Evolutionary conservation across 179 eudicot species (phyloP).

Genomic region (Beta macrorhiza): DNA sequence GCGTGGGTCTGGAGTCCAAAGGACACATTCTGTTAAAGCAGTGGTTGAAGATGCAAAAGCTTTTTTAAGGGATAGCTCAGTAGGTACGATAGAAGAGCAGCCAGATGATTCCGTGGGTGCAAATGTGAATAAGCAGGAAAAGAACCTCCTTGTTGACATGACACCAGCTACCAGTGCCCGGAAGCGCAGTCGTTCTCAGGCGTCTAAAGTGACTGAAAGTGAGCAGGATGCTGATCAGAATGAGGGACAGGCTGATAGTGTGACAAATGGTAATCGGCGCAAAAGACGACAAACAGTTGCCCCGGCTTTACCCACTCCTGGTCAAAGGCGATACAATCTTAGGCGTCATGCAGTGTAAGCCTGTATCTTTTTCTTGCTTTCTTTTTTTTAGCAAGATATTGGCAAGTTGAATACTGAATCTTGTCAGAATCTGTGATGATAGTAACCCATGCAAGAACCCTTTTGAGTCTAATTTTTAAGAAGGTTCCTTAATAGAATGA

Average conservation of each 20-base stretch:
- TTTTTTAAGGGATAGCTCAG: constrained; percentile 40
- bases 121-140: constrained; percentile 38
- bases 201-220: constrained; percentile 53
- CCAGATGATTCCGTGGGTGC: constrained; percentile 36
- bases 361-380: neutral
- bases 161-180: constrained; percentile 36
- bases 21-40: constrained; percentile 62
- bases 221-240: constrained; percentile 58
- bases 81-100: constrained; percentile 29
- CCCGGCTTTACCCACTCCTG: constrained; percentile 52
- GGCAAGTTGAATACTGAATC: neutral
- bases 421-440: neutral
- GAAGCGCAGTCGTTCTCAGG: constrained; percentile 57
- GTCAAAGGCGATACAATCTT: constrained; percentile 76
- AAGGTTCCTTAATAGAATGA: neutral
- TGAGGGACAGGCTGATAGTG: constrained; percentile 78
- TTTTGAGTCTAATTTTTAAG: neutral
- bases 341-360: constrained; percentile 76
- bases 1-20: constrained; percentile 41
- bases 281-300: constrained; percentile 67
- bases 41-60: constrained; percentile 64
- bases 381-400: neutral
- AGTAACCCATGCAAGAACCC: neutral
- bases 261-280: constrained; percentile 57
- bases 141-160: constrained; percentile 36